Base-by-base conservation (phyloP, 768 basidiomycete species). In the Hericium alpestre region DNA sequence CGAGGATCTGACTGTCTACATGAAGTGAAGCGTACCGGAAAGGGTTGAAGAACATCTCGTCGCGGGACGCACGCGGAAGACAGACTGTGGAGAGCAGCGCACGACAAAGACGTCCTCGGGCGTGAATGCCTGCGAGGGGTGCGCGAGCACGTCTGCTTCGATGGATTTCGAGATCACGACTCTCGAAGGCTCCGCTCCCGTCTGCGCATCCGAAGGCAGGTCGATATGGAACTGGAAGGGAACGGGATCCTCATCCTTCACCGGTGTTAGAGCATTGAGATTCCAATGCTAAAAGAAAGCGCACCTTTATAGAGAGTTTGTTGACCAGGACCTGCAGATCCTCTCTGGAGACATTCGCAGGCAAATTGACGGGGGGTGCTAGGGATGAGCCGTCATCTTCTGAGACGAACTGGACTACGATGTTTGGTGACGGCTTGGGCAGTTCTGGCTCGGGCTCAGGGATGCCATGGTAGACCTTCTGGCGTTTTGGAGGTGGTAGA, bases 1-100 rank as follows among this genome's bases (percentile, higher is more conserved):
- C 55, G 39, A 52, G 4, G 50, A 23, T 41, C 13, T 49, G 52
- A 46, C n/a, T n/a, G 49, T 9, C 2, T 11, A 27, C 12, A 25
- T 38, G 56, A 53, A 53, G 55, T 51, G 37, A 23, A 46, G 70
- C 76, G 56, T 65, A 86, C 90, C 93, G 58, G 87, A 86, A 32
- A 97, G 75, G 9, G 93, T 95, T 3, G 91, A 90, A 16, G 92
- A 95, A 69, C 95, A 99, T 64, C 96, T 74, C 32, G 93, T 93
- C 11, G 96, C 93, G 22, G 92, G 91, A 62, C 94, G 78, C 25
- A 99, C 94, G 58, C 85, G 83, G 72, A 96, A 99, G 4, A 98
- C 88, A 48, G 93, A 91, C 69, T 99, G 94, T 9, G 95, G 95
- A 25, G 94, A 85, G 70, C 95, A 98, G 63, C 86, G 82, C 23